These are phyloP conservation scores for Cucumis hystrix DNA, from an alignment of 306 rosid genomes.

Conservation along the genomic window DNA sequence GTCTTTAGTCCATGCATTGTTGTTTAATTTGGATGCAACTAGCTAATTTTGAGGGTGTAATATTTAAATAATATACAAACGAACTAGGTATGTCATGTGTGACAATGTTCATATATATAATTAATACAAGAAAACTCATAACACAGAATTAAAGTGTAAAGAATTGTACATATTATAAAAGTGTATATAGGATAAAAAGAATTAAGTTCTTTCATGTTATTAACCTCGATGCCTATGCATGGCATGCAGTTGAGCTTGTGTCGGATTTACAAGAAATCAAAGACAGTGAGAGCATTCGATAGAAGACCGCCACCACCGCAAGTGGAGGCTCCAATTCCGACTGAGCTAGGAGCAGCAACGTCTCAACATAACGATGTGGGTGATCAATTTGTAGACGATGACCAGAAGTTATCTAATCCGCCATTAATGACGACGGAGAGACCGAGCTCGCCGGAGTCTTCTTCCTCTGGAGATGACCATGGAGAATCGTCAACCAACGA, in stretches of 20 bases:
- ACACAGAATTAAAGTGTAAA: no score
- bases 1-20: no score
- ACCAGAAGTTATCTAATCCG: neutral
- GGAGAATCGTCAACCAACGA: neutral
- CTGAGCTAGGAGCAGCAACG: neutral
- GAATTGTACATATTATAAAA: no score
- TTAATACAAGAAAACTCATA: no score
- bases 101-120: no score
- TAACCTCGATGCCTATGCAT: neutral
- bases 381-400: neutral
- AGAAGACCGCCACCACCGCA: neutral
- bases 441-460: neutral
- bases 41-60: no score
- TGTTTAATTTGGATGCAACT: no score
- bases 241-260: conserved; percentile 3
- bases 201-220: no score
- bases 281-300: neutral
- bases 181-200: no score
- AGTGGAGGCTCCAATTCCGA: neutral
- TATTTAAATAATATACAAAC: no score
- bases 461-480: neutral
- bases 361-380: neutral
- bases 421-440: neutral
- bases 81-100: no score
- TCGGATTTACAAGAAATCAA: neutral